Conservation (phyloP, 164 flowering plant species). For the Umbilicus rupestris region DNA sequence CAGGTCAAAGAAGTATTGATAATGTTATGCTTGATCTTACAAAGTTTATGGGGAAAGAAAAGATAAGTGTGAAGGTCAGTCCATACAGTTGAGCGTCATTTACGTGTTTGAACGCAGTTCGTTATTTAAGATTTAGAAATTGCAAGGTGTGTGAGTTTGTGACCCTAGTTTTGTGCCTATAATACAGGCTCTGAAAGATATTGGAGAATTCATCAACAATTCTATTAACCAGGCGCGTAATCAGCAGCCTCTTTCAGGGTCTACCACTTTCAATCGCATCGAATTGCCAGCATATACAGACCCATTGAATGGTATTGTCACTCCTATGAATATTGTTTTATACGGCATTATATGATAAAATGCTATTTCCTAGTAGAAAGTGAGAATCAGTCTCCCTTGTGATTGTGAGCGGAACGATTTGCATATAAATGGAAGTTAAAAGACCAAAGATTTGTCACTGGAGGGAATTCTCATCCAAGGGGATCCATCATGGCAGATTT, state of each 20-base stretch:
- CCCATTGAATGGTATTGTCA: conserved; percentile 67
- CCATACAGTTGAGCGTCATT: neutral
- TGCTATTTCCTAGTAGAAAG: too few species aligned
- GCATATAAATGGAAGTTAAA: too few species aligned
- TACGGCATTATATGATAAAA: neutral
- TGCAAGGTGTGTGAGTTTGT: neutral
- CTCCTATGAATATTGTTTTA: conserved; percentile 2
- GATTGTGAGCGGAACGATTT: too few species aligned
- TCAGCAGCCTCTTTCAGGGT: conserved; percentile 66
- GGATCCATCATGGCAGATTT: too few species aligned
- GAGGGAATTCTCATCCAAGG: too few species aligned
- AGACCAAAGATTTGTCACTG: too few species aligned
- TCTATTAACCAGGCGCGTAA: conserved; percentile 64
- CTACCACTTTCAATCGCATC: conserved; percentile 84
- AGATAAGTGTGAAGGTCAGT: conserved; percentile 77
- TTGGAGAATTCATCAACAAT: conserved; percentile 54
- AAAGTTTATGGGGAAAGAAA: conserved; percentile 48
- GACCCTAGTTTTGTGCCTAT: neutral
- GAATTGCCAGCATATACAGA: conserved; percentile 57
- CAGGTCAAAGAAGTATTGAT: conserved; percentile 39
- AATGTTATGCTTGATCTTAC: conserved; percentile 64
- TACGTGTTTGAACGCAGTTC: neutral
- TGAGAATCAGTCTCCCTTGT: too few species aligned
- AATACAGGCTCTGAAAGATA: conserved; percentile 77
- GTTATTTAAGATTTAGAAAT: neutral